A percentile compares a stretch with the other conserved stretches of the same genome.
phyloP scores from a whole-genome alignment of 1,284 basidiomycete species.

The Moesziomyces globuligerus region DNA sequence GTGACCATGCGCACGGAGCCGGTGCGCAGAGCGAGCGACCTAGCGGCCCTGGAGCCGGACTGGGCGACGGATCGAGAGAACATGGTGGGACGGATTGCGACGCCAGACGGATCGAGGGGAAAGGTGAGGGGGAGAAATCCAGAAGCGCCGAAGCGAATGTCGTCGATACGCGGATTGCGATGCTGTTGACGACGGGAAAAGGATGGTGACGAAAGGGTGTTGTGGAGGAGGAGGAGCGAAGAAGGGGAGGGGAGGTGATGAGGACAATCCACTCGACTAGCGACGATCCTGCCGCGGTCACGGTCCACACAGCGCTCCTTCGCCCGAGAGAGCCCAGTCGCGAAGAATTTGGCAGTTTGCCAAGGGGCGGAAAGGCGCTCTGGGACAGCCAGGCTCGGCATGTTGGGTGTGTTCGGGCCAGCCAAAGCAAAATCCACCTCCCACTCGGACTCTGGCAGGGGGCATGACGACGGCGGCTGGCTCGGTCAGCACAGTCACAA shows the following conservation, averaged over 20 bases:
- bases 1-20: conserved; percentile 41
- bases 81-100: conserved; percentile 17
- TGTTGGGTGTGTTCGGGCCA: neutral
- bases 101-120: neutral
- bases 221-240: neutral
- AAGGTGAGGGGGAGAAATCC: neutral
- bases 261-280: neutral
- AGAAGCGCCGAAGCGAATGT: neutral
- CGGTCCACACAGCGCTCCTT: conserved; percentile 14
- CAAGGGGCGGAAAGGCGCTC: no score
- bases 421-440: no score
- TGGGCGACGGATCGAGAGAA: conserved; percentile 42
- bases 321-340: conserved; percentile 1
- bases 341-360: conserved; percentile 16
- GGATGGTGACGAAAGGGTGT: neutral
- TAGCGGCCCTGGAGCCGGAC: conserved; percentile 37
- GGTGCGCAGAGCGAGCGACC: conserved; percentile 36
- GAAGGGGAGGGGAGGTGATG: no score
- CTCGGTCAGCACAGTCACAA: conserved; percentile 14
- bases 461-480: conserved; percentile 1
- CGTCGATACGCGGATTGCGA: neutral
- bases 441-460: neutral
- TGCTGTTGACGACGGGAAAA: neutral
- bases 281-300: conserved; percentile 4
- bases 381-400: neutral